Conservation (phyloP, 2,329 filamentous ascomycete species). For the Gaeumannomyces sp. region DNA sequence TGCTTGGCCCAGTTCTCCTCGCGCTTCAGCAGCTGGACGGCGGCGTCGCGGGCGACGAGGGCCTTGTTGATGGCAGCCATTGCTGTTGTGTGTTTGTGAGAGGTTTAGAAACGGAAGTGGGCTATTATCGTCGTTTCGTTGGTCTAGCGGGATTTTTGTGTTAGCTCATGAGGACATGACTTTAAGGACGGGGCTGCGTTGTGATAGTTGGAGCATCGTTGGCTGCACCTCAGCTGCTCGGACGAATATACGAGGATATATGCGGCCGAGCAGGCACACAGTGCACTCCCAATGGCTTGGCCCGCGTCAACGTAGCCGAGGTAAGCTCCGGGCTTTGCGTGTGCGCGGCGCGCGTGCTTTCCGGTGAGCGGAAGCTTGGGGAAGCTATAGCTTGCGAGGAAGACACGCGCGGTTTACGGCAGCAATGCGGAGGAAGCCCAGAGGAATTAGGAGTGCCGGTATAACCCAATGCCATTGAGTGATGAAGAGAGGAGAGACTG, state of each 20-base stretch:
- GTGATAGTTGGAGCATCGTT: background rate
- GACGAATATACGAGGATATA: too few species aligned
- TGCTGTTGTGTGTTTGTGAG: constrained; percentile 4
- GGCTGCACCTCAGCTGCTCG: too few species aligned
- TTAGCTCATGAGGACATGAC: background rate
- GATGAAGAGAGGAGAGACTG: too few species aligned
- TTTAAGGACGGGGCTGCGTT: background rate
- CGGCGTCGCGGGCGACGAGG: constrained; percentile 1
- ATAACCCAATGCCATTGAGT: background rate
- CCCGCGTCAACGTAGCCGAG: background rate
- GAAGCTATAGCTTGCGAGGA: background rate
- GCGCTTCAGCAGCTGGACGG: constrained; percentile 11
- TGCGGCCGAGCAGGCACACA: background rate
- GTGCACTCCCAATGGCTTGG: background rate
- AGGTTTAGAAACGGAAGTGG: background rate
- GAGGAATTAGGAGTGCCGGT: background rate
- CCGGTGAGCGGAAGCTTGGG: background rate
- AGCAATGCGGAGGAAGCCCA: too few species aligned
- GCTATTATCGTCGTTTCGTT: background rate
- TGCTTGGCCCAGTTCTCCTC: constrained; percentile 45
- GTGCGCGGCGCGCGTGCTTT: background rate
- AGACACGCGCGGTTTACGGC: too few species aligned
- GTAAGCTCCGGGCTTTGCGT: background rate
- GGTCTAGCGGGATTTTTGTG: background rate
- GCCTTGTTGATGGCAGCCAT: constrained; percentile 8